Evolutionary conservation across 257 asterid genomes (phyloP).

Genomic region (Rauvolfia tetraphylla): DNA sequence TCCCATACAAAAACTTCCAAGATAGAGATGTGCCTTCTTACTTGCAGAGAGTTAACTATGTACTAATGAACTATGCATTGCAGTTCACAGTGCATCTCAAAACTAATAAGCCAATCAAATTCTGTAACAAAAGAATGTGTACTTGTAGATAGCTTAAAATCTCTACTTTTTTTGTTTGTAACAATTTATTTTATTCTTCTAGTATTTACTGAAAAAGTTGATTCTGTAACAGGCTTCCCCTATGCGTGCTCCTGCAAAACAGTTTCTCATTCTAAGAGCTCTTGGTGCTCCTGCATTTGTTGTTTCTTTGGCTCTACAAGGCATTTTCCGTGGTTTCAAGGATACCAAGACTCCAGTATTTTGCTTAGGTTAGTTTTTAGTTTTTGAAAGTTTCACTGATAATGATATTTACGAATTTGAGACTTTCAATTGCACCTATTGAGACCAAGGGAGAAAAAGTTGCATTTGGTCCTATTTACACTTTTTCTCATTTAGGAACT

Average conservation of each 20-base stretch:
- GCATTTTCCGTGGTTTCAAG: conserved; percentile 95
- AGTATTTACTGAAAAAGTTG: not conserved
- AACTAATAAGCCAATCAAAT: not conserved
- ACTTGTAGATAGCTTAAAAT: not conserved
- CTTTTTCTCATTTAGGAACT: not conserved
- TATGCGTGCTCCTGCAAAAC: conserved; percentile 77
- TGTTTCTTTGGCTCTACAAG: conserved; percentile 94
- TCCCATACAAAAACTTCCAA: not conserved
- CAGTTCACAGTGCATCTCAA: not conserved
- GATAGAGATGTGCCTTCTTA: not conserved
- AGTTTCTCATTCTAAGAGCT: conserved; percentile 78
- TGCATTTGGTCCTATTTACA: not conserved
- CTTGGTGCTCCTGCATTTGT: conserved; percentile 97
- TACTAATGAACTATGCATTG: not conserved
- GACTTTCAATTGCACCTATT: not conserved
- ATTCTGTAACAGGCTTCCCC: conserved; percentile 56
- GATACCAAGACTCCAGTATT: conserved; percentile 87
- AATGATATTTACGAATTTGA: not conserved
- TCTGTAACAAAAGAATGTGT: not conserved
- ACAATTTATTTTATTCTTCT: not conserved
- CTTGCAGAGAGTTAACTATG: no score
- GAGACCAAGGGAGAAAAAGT: not conserved
- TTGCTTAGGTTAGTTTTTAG: conserved; percentile 69
- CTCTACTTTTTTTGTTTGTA: not conserved
- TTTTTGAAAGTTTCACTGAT: conserved; percentile 10